A percentile compares a stretch with the other conserved stretches of the same genome.
Evolutionary conservation across 805 yeast species (phyloP).

Genomic region (Kuraishia floccosa): DNA sequence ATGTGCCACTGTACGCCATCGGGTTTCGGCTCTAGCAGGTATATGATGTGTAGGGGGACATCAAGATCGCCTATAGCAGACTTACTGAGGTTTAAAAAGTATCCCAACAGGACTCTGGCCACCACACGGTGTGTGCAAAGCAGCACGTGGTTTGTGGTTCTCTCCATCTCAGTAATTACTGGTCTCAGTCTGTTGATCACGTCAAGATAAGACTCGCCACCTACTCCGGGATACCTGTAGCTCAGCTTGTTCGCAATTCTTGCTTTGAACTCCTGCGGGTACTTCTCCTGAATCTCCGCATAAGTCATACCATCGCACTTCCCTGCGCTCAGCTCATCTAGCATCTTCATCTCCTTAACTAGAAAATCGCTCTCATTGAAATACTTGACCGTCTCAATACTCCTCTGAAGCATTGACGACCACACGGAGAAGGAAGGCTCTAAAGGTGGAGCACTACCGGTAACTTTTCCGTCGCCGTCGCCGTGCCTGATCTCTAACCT

Average conservation of each 20-base stretch:
- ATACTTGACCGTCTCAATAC: conserved; percentile 65
- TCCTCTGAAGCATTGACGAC: conserved; percentile 78
- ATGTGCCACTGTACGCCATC: conserved; percentile 92
- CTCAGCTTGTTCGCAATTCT: conserved; percentile 68
- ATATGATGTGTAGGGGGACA: conserved; percentile 86
- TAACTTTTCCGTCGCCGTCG: conserved; percentile 8
- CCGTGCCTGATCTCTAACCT: conserved; percentile 28
- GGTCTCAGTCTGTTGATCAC: conserved; percentile 22
- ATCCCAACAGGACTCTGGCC: conserved; percentile 76
- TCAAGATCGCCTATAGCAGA: conserved; percentile 82
- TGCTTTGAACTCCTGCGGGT: conserved; percentile 71
- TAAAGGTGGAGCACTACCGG: conserved; percentile 23
- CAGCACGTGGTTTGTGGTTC: conserved; percentile 79
- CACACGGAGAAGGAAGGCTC: conserved; percentile 83
- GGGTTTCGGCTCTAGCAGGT: conserved; percentile 85
- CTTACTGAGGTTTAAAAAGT: conserved; percentile 73
- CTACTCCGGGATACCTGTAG: conserved; percentile 93
- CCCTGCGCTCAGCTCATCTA: conserved; percentile 92
- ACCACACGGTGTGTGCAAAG: conserved; percentile 88
- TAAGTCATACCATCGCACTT: conserved; percentile 89
- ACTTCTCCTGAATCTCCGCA: conserved; percentile 60
- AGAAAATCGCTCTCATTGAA: conserved; percentile 70
- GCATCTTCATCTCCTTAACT: conserved; percentile 82
- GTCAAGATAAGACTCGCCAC: conserved; percentile 60
- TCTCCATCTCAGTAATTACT: conserved; percentile 50